Conservation (phyloP, 2,329 filamentous ascomycete genomes). For the Claviceps purpurea region DNA sequence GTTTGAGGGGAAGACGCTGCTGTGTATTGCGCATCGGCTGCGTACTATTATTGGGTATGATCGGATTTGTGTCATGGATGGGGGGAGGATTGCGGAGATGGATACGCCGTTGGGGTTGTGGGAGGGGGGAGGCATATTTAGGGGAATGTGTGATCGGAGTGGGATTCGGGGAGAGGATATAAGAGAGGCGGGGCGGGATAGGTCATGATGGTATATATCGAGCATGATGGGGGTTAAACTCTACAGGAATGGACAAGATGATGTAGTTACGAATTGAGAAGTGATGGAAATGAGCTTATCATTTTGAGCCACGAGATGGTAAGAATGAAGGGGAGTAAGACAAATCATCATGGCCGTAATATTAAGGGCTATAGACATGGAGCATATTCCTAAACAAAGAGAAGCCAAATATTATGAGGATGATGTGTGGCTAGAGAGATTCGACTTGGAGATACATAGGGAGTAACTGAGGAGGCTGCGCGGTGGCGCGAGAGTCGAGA, state of each 20-base stretch:
- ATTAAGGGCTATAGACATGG: too few species aligned
- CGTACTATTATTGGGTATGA: slow-evolving; percentile 92
- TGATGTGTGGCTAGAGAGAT: too few species aligned
- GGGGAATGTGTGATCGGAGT: slow-evolving; percentile 78
- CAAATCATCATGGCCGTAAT: too few species aligned
- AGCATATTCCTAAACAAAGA: too few species aligned
- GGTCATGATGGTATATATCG: not conserved
- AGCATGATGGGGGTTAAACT: not conserved
- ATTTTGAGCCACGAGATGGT: too few species aligned
- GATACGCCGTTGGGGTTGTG: slow-evolving; percentile 65
- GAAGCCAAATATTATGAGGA: not conserved
- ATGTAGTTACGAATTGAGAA: not conserved
- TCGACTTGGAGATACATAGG: too few species aligned
- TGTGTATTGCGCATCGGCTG: slow-evolving; percentile 86
- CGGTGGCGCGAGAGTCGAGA: too few species aligned
- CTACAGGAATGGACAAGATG: too few species aligned
- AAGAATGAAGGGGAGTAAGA: too few species aligned
- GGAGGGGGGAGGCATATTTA: slow-evolving; percentile 64
- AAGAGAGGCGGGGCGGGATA: slow-evolving; percentile 25
- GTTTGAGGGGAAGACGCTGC: slow-evolving; percentile 73
- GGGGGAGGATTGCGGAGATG: slow-evolving; percentile 75
- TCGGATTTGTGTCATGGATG: slow-evolving; percentile 92
- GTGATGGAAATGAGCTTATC: not conserved
- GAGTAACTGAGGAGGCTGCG: too few species aligned
- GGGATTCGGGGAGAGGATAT: slow-evolving; percentile 54